Base-by-base conservation (phyloP, 2,329 filamentous ascomycete genomes). In the Sphaerulina populicola region DNA sequence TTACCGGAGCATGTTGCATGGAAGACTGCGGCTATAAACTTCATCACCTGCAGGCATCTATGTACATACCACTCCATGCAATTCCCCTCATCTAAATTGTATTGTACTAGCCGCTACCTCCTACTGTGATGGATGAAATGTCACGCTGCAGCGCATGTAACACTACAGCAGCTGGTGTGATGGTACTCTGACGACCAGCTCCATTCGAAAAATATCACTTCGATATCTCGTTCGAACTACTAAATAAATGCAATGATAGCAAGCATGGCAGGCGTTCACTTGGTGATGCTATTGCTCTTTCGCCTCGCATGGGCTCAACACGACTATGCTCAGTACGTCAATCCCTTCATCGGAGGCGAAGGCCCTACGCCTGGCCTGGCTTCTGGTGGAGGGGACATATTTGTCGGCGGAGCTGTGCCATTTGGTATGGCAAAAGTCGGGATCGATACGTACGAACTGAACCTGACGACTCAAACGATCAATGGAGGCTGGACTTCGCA, bases 281-380 rank as follows among this genome's bases (percentile, higher is more conserved):
- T 30, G 21, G 36, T 42, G 8, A 30, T 49, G 23, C 37, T 39
- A 15, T 44, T 46, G 15, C 10, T 45, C 6, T 46, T 40, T 6
- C 27, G 37, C 9, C 33, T 42, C 4, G 44, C 44, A 23, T 27
- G 47, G 2, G 57, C 57, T 8, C 58, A 60, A 36, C 46, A 57
- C 42, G 65, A 73, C 56, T 72, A 68, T 50, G 60, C 70, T 1
- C 57, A 70, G 54, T 71, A 72, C 64, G 74, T 78, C 6, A 74
- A 77, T 53, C 72, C 70, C 0, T 74, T 78, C 49, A 74, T 77
- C 41, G 75, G 75, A 1, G 71, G 73, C 10, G 71, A 74, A 56
- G 74, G 74, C 0, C 69, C 71, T 0, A 64, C 68, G 3, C 67
- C 71, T 3, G 73, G 73, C 7, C 67, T 69, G 10, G 69, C 71